Base-by-base conservation (phyloP, 352 stramenopile species). In the Globisporangium irregulare region DNA sequence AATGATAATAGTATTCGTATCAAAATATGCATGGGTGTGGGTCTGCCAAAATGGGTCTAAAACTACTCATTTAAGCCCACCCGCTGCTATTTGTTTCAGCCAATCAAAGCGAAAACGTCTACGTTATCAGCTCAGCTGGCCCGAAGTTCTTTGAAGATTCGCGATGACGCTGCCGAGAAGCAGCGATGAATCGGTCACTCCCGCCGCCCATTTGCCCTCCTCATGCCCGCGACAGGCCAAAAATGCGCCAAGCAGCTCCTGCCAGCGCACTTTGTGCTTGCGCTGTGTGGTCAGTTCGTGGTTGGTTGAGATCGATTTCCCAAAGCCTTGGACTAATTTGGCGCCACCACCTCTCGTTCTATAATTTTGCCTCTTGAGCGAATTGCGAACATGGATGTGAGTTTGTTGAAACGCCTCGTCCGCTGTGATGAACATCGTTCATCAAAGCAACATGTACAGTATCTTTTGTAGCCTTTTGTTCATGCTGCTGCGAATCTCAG, bases 121-220 rank as follows among this genome's bases (percentile, higher is more conserved):
- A 69, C 46, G 60, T 66, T 66, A 66, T 66, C 60, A 66, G 60
- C 34, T 32, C 24, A 64, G 24, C 22, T 48, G 38, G 14, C 10
- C 24, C 4, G 60, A 59, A 50, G 29, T 15, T 38, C 36, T 62
- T 63, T 69, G 36, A 69, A 69, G 63, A 69, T 64, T 63, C 63
- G 46, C 53, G 63, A 69, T 69, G 63, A 64, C 63, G 63, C 48
- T 50, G 60, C 43, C 15, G 60, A 38, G 60, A 41, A 38, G 46
- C 60, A 24, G 15, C 43, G 46, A 48, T 58, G 60, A 66, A 66
- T 51, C 38, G 20, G 32, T 25, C 36, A n/a, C n/a, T 36, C 43
- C 14, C 38, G 6, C 14, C 38, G 2, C 27, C 38, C 15, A 12
- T 12, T 38, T 4, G 18, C 34, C 29, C n/a, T n/a, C n/a, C 29